Base-by-base conservation (phyloP, 208 protist species). In the Wallacemonas sp. region DNA sequence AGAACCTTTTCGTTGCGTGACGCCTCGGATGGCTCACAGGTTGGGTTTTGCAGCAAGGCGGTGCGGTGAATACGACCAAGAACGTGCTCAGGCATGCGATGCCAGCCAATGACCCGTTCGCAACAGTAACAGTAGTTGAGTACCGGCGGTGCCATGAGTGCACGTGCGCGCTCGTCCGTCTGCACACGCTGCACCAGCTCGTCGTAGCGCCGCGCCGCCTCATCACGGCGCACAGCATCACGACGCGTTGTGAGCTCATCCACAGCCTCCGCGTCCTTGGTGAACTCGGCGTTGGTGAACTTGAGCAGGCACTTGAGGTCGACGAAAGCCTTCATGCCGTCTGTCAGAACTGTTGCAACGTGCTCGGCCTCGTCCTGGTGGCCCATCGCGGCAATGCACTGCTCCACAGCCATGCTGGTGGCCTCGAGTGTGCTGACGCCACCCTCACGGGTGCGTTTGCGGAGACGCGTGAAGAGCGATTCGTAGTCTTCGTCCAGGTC, bases 61-160 rank as follows among this genome's bases (percentile, higher is more conserved):
- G 57, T 46, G 29, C 72, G 76, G 60, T 94, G 88, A 2, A 11
- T 62, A 34, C 72, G 52, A 1, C 88, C 88, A 57, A 89, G 63
- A 14, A 88, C 83, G 58, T 94, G 88, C 66, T 90, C 85, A 17
- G 78, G 16, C 83, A 92, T 82, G 17, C 85, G 78, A 46, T 84
- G 75, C 88, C 88, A 94, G 1, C 85, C 80, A 70, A 94, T 76
- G 1, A 75, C 43, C 36, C 74, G 61, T 39, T 94, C 81, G 61
- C 88, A 94, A 34, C 58, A 74, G 72, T 92, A 90, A 72, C 88
- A 94, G 72, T 94, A 94, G 65, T 92, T 94, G 48, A 85, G 56
- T 17, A 94, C 81, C 0, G 88, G 88, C n/a, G 88, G 85, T 17
- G 76, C 70, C 14, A 85, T 68, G 23, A 87, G 33, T 1, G 39